phyloP scores from a whole-genome alignment of 1,284 basidiomycete species.

The Malassezia arunalokei region DNA sequence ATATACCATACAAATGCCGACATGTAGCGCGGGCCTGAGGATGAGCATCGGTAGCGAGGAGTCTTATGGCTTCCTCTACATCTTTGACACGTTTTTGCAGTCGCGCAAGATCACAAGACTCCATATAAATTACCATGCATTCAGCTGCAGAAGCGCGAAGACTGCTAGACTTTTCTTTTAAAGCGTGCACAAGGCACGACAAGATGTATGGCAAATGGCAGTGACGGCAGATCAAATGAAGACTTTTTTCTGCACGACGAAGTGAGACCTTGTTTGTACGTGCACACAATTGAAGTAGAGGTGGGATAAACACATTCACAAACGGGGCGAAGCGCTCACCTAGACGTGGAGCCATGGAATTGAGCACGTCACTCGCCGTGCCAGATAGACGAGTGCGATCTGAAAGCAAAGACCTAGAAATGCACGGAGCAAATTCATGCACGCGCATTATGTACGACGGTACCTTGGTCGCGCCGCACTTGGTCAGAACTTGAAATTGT shows the following conservation, averaged over 20 bases:
- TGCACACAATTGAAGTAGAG: constrained; percentile 48
- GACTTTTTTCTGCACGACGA: constrained; percentile 48
- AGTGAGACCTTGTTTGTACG: constrained; percentile 51
- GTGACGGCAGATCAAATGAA: constrained; percentile 48
- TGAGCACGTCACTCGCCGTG: constrained; percentile 49
- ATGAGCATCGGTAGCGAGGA: constrained; percentile 49
- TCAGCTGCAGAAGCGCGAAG: constrained; percentile 21
- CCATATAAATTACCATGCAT: constrained; percentile 31
- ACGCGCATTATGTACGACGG: constrained; percentile 21
- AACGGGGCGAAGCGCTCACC: constrained; percentile 46
- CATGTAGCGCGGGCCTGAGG: constrained; percentile 48
- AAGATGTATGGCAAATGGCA: constrained; percentile 47
- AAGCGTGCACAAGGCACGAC: constrained; percentile 43
- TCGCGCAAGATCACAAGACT: constrained; percentile 39
- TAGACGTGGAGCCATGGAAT: constrained; percentile 50
- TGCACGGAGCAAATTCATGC: constrained; percentile 18
- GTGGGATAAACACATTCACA: constrained; percentile 48
- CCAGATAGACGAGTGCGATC: constrained; percentile 50
- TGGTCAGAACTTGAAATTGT: constrained; percentile 29
- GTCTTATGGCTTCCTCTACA: constrained; percentile 47
- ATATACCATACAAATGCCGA: constrained; percentile 48
- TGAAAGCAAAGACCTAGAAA: constrained; percentile 46
- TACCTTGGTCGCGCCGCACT: constrained; percentile 30
- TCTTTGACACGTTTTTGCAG: constrained; percentile 32
- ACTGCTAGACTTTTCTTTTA: constrained; percentile 46